Evolutionary conservation across 768 basidiomycete species (phyloP).

Genomic region (Tylopilus felleus): DNA sequence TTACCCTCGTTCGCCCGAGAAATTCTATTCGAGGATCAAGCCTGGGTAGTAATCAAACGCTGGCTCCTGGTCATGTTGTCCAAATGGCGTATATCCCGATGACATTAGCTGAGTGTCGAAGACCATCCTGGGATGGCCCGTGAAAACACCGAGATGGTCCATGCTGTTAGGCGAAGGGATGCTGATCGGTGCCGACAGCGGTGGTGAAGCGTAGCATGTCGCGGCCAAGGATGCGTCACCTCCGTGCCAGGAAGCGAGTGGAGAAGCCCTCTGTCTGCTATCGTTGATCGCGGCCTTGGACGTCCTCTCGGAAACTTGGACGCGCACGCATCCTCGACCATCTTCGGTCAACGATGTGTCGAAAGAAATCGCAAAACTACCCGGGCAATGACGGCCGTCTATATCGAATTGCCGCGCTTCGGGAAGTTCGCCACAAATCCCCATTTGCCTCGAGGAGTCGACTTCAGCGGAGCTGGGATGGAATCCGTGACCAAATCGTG

Average conservation of each 20-base stretch:
- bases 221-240: constrained; percentile 16
- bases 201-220: constrained; percentile 29
- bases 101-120: constrained; percentile 24
- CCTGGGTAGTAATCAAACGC: constrained; percentile 31
- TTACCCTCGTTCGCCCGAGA: not conserved
- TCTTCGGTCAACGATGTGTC: constrained; percentile 61
- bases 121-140: constrained; percentile 36
- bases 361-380: constrained; percentile 69
- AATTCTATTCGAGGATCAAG: constrained; percentile 22
- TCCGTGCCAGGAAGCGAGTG: constrained; percentile 28
- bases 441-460: constrained; percentile 27
- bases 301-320: constrained; percentile 54
- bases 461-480: constrained; percentile 45
- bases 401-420: constrained; percentile 55
- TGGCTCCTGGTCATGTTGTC: constrained; percentile 24
- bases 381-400: constrained; percentile 44
- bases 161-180: constrained; percentile 34
- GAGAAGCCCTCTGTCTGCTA: constrained; percentile 16
- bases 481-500: constrained; percentile 42
- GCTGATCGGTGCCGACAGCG: constrained; percentile 38
- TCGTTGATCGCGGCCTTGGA: constrained; percentile 6
- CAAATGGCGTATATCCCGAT: constrained; percentile 31
- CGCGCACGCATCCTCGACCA: constrained; percentile 71
- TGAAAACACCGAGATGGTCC: constrained; percentile 50
- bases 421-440: constrained; percentile 31